Evolutionary conservation across 805 yeast genomes (phyloP).

Genomic region (Peterozyma xylosa): DNA sequence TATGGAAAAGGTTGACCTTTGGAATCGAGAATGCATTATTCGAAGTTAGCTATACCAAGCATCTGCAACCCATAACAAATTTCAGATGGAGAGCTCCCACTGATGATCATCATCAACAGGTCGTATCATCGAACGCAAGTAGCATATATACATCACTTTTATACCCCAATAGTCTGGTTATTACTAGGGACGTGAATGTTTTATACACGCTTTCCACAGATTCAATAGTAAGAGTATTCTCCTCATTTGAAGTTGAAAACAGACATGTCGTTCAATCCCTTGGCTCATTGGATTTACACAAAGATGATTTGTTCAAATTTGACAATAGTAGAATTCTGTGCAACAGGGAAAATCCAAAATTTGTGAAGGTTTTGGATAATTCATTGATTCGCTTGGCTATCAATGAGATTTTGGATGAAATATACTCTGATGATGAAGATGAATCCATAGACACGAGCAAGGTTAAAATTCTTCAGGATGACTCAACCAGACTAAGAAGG

Average conservation of each 20-base stretch:
- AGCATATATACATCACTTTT: slow-evolving; percentile 17
- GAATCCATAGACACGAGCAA: background rate
- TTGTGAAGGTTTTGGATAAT: slow-evolving; percentile 29
- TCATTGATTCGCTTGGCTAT: slow-evolving; percentile 22
- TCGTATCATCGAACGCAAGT: slow-evolving; percentile 18
- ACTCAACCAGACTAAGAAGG: slow-evolving; percentile 13
- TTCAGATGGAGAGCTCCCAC: slow-evolving; percentile 45
- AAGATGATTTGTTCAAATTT: slow-evolving; percentile 4
- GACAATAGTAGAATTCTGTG: background rate
- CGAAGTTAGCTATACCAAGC: slow-evolving; percentile 63
- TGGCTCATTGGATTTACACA: slow-evolving; percentile 36
- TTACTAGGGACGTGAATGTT: slow-evolving; percentile 35
- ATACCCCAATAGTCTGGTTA: slow-evolving; percentile 14
- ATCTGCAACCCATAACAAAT: slow-evolving; percentile 47
- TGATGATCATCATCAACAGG: slow-evolving; percentile 9
- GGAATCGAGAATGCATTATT: slow-evolving; percentile 58
- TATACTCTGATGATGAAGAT: slow-evolving; percentile 10
- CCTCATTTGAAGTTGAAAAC: slow-evolving; percentile 53
- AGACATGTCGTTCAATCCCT: slow-evolving; percentile 50
- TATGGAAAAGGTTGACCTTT: slow-evolving; percentile 72
- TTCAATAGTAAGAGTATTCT: slow-evolving; percentile 57
- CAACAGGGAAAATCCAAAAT: slow-evolving; percentile 12
- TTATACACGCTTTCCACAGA: slow-evolving; percentile 64
- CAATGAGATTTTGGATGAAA: slow-evolving; percentile 11
- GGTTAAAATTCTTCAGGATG: background rate